Evolutionary conservation across 305 asterid species (phyloP).

Genomic region (Ruellia speciosa): DNA sequence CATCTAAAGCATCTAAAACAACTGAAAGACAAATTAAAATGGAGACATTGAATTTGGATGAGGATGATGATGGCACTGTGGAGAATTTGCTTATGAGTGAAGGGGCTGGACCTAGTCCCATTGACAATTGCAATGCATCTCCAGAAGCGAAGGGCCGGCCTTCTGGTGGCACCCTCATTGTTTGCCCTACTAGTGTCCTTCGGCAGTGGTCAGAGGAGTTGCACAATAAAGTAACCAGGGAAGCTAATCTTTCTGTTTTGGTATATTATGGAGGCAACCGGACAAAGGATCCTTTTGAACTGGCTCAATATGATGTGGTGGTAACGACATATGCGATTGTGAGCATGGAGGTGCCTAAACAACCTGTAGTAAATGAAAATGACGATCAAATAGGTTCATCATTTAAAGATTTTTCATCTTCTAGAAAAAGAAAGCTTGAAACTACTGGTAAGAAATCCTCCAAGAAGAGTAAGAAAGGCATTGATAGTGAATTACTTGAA

Average conservation of each 20-base stretch:
- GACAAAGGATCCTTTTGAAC: conserved; percentile 77
- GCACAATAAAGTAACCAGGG: conserved; percentile 68
- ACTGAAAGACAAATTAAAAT: conserved; percentile 38
- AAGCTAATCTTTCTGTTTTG: conserved; percentile 82
- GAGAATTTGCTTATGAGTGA: conserved; percentile 25
- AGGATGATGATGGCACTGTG: conserved; percentile 52
- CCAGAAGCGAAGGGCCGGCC: conserved; percentile 61
- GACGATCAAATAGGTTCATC: conserved; percentile 50
- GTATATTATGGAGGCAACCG: conserved; percentile 85
- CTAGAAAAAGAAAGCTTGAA: conserved; percentile 59
- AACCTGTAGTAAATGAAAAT: conserved; percentile 73
- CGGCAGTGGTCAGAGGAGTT: conserved; percentile 98
- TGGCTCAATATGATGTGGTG: conserved; percentile 89
- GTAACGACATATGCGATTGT: conserved; percentile 93
- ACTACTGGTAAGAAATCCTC: conserved; percentile 39
- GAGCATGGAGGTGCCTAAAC: conserved; percentile 97
- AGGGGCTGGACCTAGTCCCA: conserved; percentile 32
- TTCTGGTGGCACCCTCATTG: conserved; percentile 93
- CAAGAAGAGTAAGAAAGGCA: conserved; percentile 60
- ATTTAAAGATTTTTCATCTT: conserved; percentile 35
- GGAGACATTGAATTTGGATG: conserved; percentile 85
- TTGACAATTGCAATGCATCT: conserved; percentile 23
- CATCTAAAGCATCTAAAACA: conserved; percentile 36
- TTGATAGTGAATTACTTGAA: conserved; percentile 45
- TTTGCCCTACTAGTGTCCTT: conserved; percentile 97